phyloP scores from a whole-genome alignment of 2,329 filamentous ascomycete species.

The Calcarisporium arbuscula region DNA sequence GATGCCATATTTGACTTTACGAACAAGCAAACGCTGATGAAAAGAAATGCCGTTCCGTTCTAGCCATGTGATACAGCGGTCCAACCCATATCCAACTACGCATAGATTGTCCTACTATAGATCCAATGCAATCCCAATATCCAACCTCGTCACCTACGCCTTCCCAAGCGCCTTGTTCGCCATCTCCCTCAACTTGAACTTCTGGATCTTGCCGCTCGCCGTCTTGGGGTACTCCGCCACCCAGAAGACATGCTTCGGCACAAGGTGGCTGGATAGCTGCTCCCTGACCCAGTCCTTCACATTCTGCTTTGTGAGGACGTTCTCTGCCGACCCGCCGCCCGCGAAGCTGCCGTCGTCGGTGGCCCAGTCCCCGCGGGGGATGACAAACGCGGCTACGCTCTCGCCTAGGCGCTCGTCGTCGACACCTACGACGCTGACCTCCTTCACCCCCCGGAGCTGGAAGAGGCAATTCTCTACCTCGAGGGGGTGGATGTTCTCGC shows the following conservation, averaged over 20 bases:
- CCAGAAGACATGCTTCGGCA: constrained; percentile 88
- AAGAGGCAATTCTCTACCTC: constrained; percentile 89
- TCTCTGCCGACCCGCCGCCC: constrained; percentile 18
- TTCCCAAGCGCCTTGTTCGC: constrained; percentile 35
- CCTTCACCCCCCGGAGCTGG: constrained; percentile 60
- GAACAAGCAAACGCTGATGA: no score
- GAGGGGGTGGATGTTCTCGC: constrained; percentile 92
- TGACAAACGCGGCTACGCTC: constrained; percentile 76
- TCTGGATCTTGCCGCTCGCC: constrained; percentile 93
- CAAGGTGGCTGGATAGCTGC: constrained; percentile 66
- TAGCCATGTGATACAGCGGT: no score
- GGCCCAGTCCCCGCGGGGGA: constrained; percentile 35
- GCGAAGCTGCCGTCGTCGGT: constrained; percentile 14
- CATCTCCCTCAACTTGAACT: constrained; percentile 73
- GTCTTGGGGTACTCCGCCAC: constrained; percentile 85
- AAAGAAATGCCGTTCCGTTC: no score
- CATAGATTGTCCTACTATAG: constrained; percentile 3
- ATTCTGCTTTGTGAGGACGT: constrained; percentile 45
- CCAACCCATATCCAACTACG: no score
- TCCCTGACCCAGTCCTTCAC: constrained; percentile 67
- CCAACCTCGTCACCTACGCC: constrained; percentile 1
- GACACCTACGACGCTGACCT: constrained; percentile 78
- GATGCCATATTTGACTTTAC: no score
- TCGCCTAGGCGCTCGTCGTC: constrained; percentile 81
- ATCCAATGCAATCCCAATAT: constrained; percentile 1